A percentile compares a stretch with the other conserved stretches of the same genome.
These are phyloP conservation scores for Kodamaea arcana DNA, from an alignment of 1,139 yeast species.

Conservation along the genomic window DNA sequence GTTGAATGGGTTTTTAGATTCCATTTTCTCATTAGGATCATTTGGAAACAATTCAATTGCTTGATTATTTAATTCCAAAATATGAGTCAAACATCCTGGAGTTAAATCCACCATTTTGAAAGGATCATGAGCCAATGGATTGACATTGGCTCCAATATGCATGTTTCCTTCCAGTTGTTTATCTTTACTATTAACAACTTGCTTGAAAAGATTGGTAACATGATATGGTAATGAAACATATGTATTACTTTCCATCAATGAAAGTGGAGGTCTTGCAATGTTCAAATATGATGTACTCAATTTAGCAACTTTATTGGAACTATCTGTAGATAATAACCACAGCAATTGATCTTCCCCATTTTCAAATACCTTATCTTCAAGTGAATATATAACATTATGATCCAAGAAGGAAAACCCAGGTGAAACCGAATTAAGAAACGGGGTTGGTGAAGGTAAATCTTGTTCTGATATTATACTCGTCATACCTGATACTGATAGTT, in stretches of 20 bases:
- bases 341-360: constrained; percentile 11
- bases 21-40: background rate
- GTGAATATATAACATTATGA: constrained; percentile 30
- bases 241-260: constrained; percentile 36
- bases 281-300: constrained; percentile 31
- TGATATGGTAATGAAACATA: constrained; percentile 43
- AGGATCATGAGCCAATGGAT: constrained; percentile 51
- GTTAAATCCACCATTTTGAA: constrained; percentile 48
- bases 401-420: constrained; percentile 36
- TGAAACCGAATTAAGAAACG: constrained; percentile 35
- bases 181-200: constrained; percentile 25
- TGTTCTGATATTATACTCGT: constrained; percentile 2
- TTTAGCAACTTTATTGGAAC: constrained; percentile 19
- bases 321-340: constrained; percentile 34
- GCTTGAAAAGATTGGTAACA: constrained; percentile 29
- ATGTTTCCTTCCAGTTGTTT: constrained; percentile 43
- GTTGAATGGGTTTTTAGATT: constrained; percentile 27
- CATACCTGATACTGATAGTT: no score
- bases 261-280: constrained; percentile 37
- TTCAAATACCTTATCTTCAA: constrained; percentile 14
- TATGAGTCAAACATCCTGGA: constrained; percentile 48
- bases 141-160: constrained; percentile 54
- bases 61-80: constrained; percentile 8
- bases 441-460: constrained; percentile 23
- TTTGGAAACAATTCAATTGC: background rate